These are phyloP conservation scores for Schizopora paradoxa DNA, from an alignment of 1,284 basidiomycete species.

Conservation along the genomic window DNA sequence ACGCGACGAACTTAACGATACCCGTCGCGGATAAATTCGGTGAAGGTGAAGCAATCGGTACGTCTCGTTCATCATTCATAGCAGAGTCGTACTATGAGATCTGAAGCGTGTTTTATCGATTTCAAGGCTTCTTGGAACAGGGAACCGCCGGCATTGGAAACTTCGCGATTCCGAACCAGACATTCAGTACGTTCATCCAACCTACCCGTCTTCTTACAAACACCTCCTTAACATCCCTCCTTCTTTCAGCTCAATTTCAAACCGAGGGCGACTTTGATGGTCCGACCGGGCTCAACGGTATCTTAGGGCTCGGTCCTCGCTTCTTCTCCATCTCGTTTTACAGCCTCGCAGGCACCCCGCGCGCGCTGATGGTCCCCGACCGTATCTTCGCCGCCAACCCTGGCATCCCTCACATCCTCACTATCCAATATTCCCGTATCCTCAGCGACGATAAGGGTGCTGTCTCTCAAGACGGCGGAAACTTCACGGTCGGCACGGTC, in stretches of 20 bases:
- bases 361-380: too few relatives aligned
- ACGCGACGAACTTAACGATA: too few relatives aligned
- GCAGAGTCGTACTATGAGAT: too few relatives aligned
- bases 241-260: conserved; percentile 26
- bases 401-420: conserved; percentile 50
- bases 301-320: conserved; percentile 38
- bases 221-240: conserved; percentile 5
- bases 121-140: too few relatives aligned
- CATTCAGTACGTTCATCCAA: conserved; percentile 1
- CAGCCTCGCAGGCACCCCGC: conserved; percentile 36
- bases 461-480: not conserved
- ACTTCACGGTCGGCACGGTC: conserved; percentile 23
- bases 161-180: conserved; percentile 6
- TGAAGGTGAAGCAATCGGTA: too few relatives aligned
- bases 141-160: too few relatives aligned
- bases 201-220: not conserved
- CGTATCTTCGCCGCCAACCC: conserved; percentile 56
- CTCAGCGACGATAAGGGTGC: conserved; percentile 34
- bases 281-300: conserved; percentile 21
- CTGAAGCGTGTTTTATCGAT: too few relatives aligned
- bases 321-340: conserved; percentile 27
- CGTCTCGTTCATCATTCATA: too few relatives aligned
- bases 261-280: conserved; percentile 18
- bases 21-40: too few relatives aligned
- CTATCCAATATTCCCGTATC: conserved; percentile 46